Base-by-base conservation (phyloP, 139 green algal species). In the Ettlia oleoabundans region DNA sequence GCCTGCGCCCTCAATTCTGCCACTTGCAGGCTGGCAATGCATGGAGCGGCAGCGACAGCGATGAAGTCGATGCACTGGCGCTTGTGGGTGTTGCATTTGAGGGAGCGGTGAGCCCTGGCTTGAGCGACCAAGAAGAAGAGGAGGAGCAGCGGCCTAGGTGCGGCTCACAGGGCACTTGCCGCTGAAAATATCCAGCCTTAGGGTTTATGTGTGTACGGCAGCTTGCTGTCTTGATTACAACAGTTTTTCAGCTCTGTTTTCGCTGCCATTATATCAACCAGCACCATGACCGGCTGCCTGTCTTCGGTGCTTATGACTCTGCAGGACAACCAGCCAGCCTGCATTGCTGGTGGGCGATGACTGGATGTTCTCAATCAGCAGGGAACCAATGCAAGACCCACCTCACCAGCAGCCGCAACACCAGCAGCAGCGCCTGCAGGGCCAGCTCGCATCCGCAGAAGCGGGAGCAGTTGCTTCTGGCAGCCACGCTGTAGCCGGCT, bases 41-140 rank as follows among this genome's bases (percentile, higher is more conserved):
- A 0, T 80, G 73, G 73, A 80, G 73, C 73, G 73, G 73, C 53
- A 80, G 52, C 38, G 73, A 80, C 73, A 80, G 73, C n/a, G 65
- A 72, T 28, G 73, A 68, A 13, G 52, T 24, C 30, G 32, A 51
- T 7, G 33, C 40, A 3, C 21, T 37, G 33, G 73, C 53, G 3
- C 53, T 80, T 33, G 30, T 80, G 24, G 73, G 73, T 9, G 38
- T 80, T 7, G 73, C 73, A 7, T 33, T 80, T 3, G 73, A 80
- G 15, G 73, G 73, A 24, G 73, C 73, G 13, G 58, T 80, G 24
- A 80, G 73, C 53, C 70, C 70, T 2, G 70, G 70, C 1, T 77
- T 77, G 42, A 77, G 70, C 42, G 73, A 67, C 35, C 42, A 69
- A 6, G 73, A 68, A 26, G 73, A 67, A 26, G 73, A 80, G 51